phyloP scores from a whole-genome alignment of 805 yeast species.

The Starmerella ratchasimensis region DNA sequence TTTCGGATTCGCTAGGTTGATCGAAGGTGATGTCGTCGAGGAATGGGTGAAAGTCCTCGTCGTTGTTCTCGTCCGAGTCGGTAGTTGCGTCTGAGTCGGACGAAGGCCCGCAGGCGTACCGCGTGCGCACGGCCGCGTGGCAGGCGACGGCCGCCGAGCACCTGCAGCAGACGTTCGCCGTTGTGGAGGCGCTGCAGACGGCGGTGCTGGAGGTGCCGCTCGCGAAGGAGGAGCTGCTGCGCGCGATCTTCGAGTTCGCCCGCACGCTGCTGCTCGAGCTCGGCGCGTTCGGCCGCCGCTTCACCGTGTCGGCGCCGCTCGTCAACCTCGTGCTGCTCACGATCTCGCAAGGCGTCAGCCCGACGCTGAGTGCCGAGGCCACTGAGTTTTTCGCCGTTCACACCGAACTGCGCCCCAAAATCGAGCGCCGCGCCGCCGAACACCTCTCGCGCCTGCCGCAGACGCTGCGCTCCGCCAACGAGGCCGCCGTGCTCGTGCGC shows the following conservation, averaged over 20 bases:
- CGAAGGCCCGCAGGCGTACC: too few relatives aligned
- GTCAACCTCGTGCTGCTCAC: conserved; percentile 9
- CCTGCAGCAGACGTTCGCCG: conserved; percentile 2
- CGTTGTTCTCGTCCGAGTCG: too few relatives aligned
- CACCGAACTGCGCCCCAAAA: not conserved
- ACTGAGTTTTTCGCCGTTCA: not conserved
- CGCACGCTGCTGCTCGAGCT: not conserved
- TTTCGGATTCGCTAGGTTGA: too few relatives aligned
- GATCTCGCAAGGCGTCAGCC: conserved; percentile 1
- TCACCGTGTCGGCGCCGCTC: not conserved
- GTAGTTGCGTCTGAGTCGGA: too few relatives aligned
- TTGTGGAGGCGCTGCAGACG: conserved; percentile 1
- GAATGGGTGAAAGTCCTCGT: too few relatives aligned
- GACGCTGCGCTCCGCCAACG: conserved; percentile 10
- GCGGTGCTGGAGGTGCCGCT: conserved; percentile 1
- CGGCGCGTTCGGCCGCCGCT: not conserved
- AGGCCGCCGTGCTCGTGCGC: not conserved
- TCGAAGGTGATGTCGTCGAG: too few relatives aligned
- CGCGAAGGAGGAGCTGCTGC: conserved; percentile 6
- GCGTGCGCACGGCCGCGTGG: conserved; percentile 10
- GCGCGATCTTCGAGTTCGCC: conserved; percentile 5
- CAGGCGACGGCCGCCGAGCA: conserved; percentile 3
- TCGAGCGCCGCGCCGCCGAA: not conserved
- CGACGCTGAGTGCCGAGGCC: conserved; percentile 1
- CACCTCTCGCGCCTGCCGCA: conserved; percentile 7